A percentile compares a stretch with the other conserved stretches of the same genome.
Conservation (phyloP, 768 basidiomycete species). For the Nidula microcarpa region DNA sequence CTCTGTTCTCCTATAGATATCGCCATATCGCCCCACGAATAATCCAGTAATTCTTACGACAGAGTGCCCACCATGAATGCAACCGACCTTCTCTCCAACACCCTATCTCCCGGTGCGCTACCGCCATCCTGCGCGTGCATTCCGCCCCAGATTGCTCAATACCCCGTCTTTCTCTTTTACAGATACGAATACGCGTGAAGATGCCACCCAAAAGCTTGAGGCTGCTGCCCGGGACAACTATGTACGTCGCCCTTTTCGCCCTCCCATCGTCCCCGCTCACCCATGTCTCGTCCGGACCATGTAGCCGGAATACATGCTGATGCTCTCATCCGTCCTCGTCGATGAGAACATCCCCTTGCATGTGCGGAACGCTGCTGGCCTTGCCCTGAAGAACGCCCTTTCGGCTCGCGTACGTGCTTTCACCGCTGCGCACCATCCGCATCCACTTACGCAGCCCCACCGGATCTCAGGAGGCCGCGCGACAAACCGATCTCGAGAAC, state of each 20-base stretch:
- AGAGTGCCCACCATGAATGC: constrained; percentile 69
- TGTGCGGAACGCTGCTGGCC: constrained; percentile 91
- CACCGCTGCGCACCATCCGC: constrained; percentile 10
- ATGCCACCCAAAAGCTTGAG: constrained; percentile 89
- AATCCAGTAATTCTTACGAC: constrained; percentile 5
- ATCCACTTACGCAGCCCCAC: constrained; percentile 13
- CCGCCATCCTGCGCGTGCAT: constrained; percentile 25
- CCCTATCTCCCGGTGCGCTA: constrained; percentile 81
- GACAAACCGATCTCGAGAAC: constrained; percentile 71
- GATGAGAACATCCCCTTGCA: constrained; percentile 69
- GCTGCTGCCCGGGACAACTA: constrained; percentile 84
- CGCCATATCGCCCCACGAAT: constrained; percentile 4
- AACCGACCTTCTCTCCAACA: constrained; percentile 85
- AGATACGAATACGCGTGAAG: constrained; percentile 90
- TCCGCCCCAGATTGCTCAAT: constrained; percentile 15
- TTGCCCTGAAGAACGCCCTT: constrained; percentile 95
- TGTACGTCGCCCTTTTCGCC: constrained; percentile 45
- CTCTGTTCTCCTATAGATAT: constrained; percentile 5
- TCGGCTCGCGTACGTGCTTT: constrained; percentile 73
- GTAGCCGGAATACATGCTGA: constrained; percentile 90
- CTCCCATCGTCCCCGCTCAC: constrained; percentile 6
- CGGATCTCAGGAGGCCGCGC: constrained; percentile 58
- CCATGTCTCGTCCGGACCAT: constrained; percentile 16
- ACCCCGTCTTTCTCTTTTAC: constrained; percentile 12
- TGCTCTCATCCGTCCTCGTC: constrained; percentile 81